Percentiles rank a stretch among this genome's conserved stretches.
phyloP scores from a whole-genome alignment of 2,329 filamentous ascomycete genomes.

The Dryadomyces sulphureus region DNA sequence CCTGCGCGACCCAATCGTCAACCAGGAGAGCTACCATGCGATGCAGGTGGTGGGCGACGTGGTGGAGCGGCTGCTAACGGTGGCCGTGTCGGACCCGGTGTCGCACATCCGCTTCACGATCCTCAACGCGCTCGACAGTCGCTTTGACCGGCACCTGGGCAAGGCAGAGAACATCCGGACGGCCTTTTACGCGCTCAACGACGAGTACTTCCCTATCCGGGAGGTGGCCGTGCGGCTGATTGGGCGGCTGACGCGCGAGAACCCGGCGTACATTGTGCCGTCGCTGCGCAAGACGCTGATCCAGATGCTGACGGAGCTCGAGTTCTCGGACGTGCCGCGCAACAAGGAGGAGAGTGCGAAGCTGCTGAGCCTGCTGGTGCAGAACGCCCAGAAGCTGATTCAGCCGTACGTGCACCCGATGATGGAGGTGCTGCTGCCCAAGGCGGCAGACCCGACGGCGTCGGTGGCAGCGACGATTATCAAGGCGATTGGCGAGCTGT shows the following conservation, averaged over 20 bases:
- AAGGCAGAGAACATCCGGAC: slow-evolving; percentile 96
- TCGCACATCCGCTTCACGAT: slow-evolving; percentile 81
- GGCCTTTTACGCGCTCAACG: slow-evolving; percentile 87
- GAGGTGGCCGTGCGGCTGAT: slow-evolving; percentile 95
- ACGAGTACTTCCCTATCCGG: slow-evolving; percentile 82
- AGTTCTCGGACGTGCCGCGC: slow-evolving; percentile 84
- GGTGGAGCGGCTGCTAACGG: slow-evolving; percentile 88
- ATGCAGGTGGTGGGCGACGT: slow-evolving; percentile 96
- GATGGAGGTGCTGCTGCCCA: slow-evolving; percentile 85
- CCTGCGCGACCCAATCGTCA: slow-evolving; percentile 90
- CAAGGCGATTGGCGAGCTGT: slow-evolving; percentile 85
- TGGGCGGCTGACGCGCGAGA: slow-evolving; percentile 76
- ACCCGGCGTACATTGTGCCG: slow-evolving; percentile 95
- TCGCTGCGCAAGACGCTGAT: slow-evolving; percentile 89
- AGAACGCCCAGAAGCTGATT: slow-evolving; percentile 83
- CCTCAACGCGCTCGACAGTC: slow-evolving; percentile 73
- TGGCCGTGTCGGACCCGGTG: slow-evolving; percentile 85
- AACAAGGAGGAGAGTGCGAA: slow-evolving; percentile 96
- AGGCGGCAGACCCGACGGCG: slow-evolving; percentile 70
- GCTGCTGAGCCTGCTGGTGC: slow-evolving; percentile 79
- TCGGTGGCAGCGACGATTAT: slow-evolving; percentile 91
- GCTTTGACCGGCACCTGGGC: slow-evolving; percentile 92
- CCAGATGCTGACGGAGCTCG: slow-evolving; percentile 88
- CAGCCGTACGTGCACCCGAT: slow-evolving; percentile 96
- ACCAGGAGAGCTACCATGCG: slow-evolving; percentile 92